These are phyloP conservation scores for Aureobasidium sp. DNA, from an alignment of 2,329 filamentous ascomycete species.

Conservation along the genomic window DNA sequence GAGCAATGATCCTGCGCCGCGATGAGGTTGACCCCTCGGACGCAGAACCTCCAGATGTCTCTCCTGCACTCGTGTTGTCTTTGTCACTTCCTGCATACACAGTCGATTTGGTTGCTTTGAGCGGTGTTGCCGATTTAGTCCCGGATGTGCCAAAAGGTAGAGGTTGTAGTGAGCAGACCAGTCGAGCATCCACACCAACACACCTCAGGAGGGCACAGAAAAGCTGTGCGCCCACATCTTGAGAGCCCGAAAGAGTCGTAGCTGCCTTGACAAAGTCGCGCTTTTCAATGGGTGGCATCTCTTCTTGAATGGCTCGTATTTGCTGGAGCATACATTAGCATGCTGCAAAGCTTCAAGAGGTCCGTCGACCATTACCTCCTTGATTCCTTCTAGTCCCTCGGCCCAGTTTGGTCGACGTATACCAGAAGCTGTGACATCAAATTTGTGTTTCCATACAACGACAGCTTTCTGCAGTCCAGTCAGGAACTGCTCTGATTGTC, in stretches of 20 bases:
- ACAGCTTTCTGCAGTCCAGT: slow-evolving; percentile 66
- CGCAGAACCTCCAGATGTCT: slow-evolving; percentile 13
- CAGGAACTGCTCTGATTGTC: slow-evolving; percentile 66
- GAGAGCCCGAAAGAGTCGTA: slow-evolving; percentile 63
- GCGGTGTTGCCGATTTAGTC: slow-evolving; percentile 37
- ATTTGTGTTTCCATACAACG: slow-evolving; percentile 60
- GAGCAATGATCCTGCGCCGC: slow-evolving; percentile 4
- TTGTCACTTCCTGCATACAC: slow-evolving; percentile 25
- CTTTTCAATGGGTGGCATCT: slow-evolving; percentile 51
- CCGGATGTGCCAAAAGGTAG: slow-evolving; percentile 56
- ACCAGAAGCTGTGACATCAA: slow-evolving; percentile 62
- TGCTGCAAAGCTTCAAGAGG: slow-evolving; percentile 3
- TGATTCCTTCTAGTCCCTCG: slow-evolving; percentile 46
- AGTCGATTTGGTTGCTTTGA: slow-evolving; percentile 28
- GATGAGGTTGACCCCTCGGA: slow-evolving; percentile 8
- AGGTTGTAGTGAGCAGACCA: slow-evolving; percentile 85
- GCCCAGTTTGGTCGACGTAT: slow-evolving; percentile 67
- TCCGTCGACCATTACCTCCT: slow-evolving; percentile 4
- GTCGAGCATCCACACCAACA: slow-evolving; percentile 69
- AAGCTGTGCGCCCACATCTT: slow-evolving; percentile 81
- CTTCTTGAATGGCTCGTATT: slow-evolving; percentile 8
- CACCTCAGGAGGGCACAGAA: slow-evolving; percentile 81
- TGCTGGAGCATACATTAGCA: slow-evolving; percentile 7
- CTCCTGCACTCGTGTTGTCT: slow-evolving; percentile 18
- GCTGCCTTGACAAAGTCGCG: slow-evolving; percentile 68